Evolutionary conservation across 2,329 filamentous ascomycete genomes (phyloP), one percentile per base, ranked within the genome.

Genomic region (Aureobasidium sp.): DNA sequence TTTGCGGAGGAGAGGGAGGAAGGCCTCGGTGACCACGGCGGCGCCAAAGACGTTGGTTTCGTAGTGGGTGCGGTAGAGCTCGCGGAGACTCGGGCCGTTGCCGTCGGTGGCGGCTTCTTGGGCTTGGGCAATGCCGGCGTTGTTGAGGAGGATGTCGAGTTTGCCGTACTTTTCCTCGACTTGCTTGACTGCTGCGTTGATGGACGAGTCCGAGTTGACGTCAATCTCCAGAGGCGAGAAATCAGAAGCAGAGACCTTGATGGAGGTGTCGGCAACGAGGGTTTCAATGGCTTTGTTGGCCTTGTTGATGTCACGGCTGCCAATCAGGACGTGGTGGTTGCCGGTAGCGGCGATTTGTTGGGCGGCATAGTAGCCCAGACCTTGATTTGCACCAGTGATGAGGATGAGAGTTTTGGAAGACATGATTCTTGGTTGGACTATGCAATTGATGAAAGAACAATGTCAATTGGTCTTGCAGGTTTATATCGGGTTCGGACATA

Each of bases 301-400:
- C 42, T 75, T 74, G 5, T 65, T 63, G 37, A 74, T 62, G 51
- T 71, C 70, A 34, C 78, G 74, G 59, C 72, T 73, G 11, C 72
- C 70, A 42, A 79, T 64, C 41, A 80, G 69, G 59, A 79, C 67
- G 62, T 76, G 71, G 66, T 78, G 78, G 60, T 71, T 68, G 49
- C 71, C 68, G 15, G 74, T 73, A 22, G 70, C 68, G 9, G 72
- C 69, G 22, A 80, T 68, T 39, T 76, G 73, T 61, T 75, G 74
- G 22, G 73, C 71, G 7, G 72, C 73, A 61, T 76, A 75, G 64
- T 75, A 76, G 53, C 78, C 77, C 22, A 79, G 74, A 49, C 77
- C 77, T 65, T 74, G 71, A 66, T 78, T 80, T 39, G 72, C 76
- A 7, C 76, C 76, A 6, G 75, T 75, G 48, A 78, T 68, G 48